Conservation (phyloP, 139 green algal species). For the Volvox africanus region DNA sequence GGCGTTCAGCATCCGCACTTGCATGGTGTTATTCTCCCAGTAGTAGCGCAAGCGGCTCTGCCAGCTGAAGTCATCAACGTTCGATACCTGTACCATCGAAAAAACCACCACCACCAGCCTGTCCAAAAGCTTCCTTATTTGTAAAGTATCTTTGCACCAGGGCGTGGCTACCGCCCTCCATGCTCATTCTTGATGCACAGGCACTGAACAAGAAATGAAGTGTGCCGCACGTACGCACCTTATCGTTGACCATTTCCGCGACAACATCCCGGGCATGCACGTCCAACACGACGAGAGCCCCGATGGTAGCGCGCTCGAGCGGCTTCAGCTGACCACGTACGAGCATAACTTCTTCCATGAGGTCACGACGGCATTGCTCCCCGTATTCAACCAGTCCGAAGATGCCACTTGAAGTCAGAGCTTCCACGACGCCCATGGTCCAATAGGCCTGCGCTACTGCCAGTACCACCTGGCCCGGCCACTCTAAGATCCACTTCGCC, state of each 20-base stretch:
- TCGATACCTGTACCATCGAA: constrained; percentile 35
- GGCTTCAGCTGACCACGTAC: constrained; percentile 69
- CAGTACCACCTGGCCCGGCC: constrained; percentile 67
- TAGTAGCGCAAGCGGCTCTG: constrained; percentile 65
- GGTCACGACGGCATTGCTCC: constrained; percentile 54
- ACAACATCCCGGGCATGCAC: constrained; percentile 78
- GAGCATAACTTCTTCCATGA: constrained; percentile 67
- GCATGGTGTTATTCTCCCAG: constrained; percentile 64
- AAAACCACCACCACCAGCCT: neutral
- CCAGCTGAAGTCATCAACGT: constrained; percentile 63
- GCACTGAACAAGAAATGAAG: neutral
- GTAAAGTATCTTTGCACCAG: neutral
- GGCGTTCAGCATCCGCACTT: constrained; percentile 71
- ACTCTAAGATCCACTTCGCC: constrained; percentile 71
- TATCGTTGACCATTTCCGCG: constrained; percentile 67
- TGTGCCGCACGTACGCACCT: constrained; percentile 23
- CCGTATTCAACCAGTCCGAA: constrained; percentile 51
- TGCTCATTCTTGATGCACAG: neutral
- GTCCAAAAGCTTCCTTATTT: neutral
- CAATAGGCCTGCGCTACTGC: constrained; percentile 65
- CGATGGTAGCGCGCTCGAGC: constrained; percentile 71
- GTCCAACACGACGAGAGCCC: constrained; percentile 77
- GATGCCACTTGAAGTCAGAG: constrained; percentile 45
- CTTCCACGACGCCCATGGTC: constrained; percentile 54
- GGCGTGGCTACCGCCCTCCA: too few relatives aligned